Evolutionary conservation across 768 basidiomycete genomes (phyloP).

Genomic region (Trametes punicea): DNA sequence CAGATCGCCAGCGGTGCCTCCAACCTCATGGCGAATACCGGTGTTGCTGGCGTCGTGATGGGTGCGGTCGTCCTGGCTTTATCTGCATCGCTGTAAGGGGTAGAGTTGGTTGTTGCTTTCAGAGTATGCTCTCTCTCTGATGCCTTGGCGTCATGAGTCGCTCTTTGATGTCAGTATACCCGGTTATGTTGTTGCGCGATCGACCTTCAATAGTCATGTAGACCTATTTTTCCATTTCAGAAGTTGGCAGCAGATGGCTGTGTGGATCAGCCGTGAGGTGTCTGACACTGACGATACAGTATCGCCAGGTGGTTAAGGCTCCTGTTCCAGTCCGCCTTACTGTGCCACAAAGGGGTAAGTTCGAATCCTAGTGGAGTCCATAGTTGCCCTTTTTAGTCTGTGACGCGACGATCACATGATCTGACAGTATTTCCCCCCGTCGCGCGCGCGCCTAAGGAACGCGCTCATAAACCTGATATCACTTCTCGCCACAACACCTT

Average conservation of each 20-base stretch:
- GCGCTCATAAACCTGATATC: background rate
- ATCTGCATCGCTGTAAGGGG: slow-evolving; percentile 28
- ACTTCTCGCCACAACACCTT: background rate
- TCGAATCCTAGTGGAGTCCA: slow-evolving; percentile 7
- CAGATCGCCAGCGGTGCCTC: slow-evolving; percentile 31
- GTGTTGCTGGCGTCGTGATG: slow-evolving; percentile 31
- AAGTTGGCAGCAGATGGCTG: no score
- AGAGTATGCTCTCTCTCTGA: slow-evolving; percentile 16
- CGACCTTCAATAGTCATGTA: background rate
- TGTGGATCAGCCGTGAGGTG: no score
- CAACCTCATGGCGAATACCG: slow-evolving; percentile 27
- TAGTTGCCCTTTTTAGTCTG: slow-evolving; percentile 1
- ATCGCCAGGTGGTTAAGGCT: slow-evolving; percentile 12
- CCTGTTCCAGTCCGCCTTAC: background rate
- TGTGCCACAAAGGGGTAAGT: background rate
- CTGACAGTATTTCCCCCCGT: slow-evolving; percentile 1
- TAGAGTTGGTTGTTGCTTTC: slow-evolving; percentile 8
- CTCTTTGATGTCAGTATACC: slow-evolving; percentile 20
- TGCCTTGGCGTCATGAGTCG: slow-evolving; percentile 11
- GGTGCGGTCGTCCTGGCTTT: slow-evolving; percentile 34
- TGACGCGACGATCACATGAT: slow-evolving; percentile 12
- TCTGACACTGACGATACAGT: background rate
- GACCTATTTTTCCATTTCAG: no score
- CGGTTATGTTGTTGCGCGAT: slow-evolving; percentile 16
- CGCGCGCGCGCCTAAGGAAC: background rate